A percentile compares a stretch with the other conserved stretches of the same genome.
phyloP scores from a whole-genome alignment of 768 basidiomycete genomes.

The Infundibulicybe gibba region DNA sequence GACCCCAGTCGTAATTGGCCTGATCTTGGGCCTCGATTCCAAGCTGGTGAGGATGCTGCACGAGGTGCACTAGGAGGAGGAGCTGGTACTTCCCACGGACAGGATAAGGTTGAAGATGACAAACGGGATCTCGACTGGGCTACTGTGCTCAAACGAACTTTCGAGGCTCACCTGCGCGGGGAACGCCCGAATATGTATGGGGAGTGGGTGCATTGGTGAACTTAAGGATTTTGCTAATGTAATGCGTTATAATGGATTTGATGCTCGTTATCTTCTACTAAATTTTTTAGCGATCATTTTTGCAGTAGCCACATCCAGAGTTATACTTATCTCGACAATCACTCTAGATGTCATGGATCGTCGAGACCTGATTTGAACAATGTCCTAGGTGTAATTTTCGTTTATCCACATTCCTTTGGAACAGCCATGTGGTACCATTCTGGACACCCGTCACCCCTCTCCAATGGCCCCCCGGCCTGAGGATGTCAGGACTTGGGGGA shows the following conservation, averaged over 20 bases:
- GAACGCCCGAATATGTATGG: slow-evolving; percentile 94
- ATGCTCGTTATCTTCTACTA: too few relatives aligned
- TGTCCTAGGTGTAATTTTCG: too few relatives aligned
- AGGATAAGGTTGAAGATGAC: slow-evolving; percentile 48
- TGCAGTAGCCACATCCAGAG: too few relatives aligned
- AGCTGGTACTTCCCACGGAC: slow-evolving; percentile 16
- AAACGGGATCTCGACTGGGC: slow-evolving; percentile 84
- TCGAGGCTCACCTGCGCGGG: slow-evolving; percentile 83
- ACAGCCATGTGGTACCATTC: too few relatives aligned
- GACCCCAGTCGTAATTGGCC: slow-evolving; percentile 87
- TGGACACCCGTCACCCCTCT: too few relatives aligned
- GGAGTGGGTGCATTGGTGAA: slow-evolving; percentile 54
- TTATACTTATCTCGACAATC: too few relatives aligned
- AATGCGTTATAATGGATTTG: slow-evolving; percentile 4
- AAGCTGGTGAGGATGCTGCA: slow-evolving; percentile 65
- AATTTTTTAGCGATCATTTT: too few relatives aligned
- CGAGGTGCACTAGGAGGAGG: slow-evolving; percentile 35
- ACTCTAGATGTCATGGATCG: too few relatives aligned
- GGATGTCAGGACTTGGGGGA: too few relatives aligned
- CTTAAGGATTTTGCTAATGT: neutral
- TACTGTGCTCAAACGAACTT: slow-evolving; percentile 89
- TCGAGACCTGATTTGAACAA: too few relatives aligned
- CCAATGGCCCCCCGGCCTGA: too few relatives aligned
- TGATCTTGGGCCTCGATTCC: slow-evolving; percentile 80
- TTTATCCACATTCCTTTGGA: too few relatives aligned